A percentile compares a stretch with the other conserved stretches of the same genome.
These are phyloP conservation scores for Aspergillus viridinutans DNA, from an alignment of 2,329 filamentous ascomycete species.

Conservation along the genomic window DNA sequence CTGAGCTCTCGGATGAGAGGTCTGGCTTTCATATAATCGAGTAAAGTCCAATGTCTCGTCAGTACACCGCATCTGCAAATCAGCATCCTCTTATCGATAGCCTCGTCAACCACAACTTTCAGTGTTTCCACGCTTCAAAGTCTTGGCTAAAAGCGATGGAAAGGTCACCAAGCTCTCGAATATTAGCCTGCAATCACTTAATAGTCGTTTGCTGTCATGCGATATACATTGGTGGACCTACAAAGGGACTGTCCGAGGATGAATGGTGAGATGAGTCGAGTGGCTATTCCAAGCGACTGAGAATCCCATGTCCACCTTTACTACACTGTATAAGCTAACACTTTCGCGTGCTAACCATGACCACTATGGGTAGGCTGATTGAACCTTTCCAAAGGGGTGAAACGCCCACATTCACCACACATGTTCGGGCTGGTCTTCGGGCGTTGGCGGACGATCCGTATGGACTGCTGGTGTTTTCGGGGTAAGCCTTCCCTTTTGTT, in stretches of 20 bases:
- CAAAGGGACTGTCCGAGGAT: conserved; percentile 50
- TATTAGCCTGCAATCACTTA: conserved; percentile 47
- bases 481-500: conserved; percentile 45
- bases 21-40: no score
- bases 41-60: no score
- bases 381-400: conserved; percentile 74
- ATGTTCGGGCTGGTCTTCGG: conserved; percentile 63
- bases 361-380: conserved; percentile 54
- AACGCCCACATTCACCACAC: conserved; percentile 72
- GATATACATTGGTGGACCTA: conserved; percentile 63
- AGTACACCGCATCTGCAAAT: neutral
- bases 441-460: conserved; percentile 45
- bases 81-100: neutral
- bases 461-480: conserved; percentile 66
- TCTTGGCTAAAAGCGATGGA: neutral
- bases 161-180: neutral
- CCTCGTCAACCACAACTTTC: neutral
- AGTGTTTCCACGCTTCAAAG: neutral
- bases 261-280: conserved; percentile 50
- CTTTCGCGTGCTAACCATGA: neutral
- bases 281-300: neutral
- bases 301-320: neutral
- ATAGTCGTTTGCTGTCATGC: conserved; percentile 82
- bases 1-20: no score
- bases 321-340: neutral